Base-by-base conservation (phyloP, 1,284 basidiomycete species). In the Cryptococcus sp. region DNA sequence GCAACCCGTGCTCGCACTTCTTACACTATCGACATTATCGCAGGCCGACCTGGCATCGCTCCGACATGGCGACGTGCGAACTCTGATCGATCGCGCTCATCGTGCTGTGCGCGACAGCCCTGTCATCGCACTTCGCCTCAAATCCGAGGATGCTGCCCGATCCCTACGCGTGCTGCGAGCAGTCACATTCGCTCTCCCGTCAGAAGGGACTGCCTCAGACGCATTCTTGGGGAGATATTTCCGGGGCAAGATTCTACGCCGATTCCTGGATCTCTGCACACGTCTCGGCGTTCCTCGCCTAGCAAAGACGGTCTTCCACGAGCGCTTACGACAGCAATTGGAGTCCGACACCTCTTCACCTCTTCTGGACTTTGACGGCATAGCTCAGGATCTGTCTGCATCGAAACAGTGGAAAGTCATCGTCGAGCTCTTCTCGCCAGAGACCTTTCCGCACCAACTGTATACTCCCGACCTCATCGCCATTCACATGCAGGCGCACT, bases 41-140 rank as follows among this genome's bases (percentile, higher is more conserved):
- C 61, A 61, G 31, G 48, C 44, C 47, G 66, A 67, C 55, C 60
- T 67, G 53, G 25, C 35, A 5, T 84, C 84, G 0, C 81, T 62
- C n/a, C 23, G 49, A 41, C 61, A 62, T 47, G 23, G 42, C n/a
- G 61, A 62, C 44, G 19, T 59, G 8, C 11, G 51, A 5, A 16
- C 35, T 10, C 19, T 62, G 7, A 53, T 62, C 23, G 46, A 50
- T 19, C 31, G 61, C 3, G 38, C 31, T 3, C 49, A 17, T 11
- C 38, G 31, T 15, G 57, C 57, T 6, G 25, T 53, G 10, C 27
- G 52, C 4, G 50, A 53, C 3, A 50, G 45, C 5, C 61, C 57
- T 19, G 39, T 48, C 10, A 23, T 62, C 10, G 11, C 54, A 3
- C 44, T 50, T 48, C 46, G 57, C 22, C 22, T 59, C 16, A 52